Evolutionary conservation across 257 asterid genomes (phyloP), one percentile per base, ranked within the genome.

Genomic region (Forsythia suspensa): DNA sequence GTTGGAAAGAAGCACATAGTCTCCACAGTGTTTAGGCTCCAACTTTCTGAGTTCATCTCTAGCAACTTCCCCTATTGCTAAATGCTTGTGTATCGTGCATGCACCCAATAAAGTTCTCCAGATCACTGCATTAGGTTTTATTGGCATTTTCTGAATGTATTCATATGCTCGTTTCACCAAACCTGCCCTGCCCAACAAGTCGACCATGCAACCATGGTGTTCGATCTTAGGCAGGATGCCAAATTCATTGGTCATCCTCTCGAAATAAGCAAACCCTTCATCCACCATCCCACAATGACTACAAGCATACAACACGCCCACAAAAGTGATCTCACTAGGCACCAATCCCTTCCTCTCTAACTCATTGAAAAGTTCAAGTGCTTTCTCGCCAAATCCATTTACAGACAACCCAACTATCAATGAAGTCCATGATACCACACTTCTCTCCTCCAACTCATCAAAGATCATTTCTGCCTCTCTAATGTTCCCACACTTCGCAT

Each of bases 141-240:
- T 51, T 5, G 94, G 92, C 97, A 93, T 93, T 77, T 85, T 74
- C 69, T 67, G 73, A 3, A 93, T 90, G 74, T 91, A 93, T 18
- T 88, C 86, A 46, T 90, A 86, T 4, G 98, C 98, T 76, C 67
- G 87, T 57, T 85, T 67, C 52, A 91, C 94, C 78, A 88, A 86
- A 68, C 97, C 98, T 3, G 94, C 98, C 70, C 96, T 83, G 24
- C 94, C 91, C 71, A 93, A 89, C 74, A 93, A 80, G 87, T 93
- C 98, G 73, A 93, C 97, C 94, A 93, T 88, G 81, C 98, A 91
- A 38, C 98, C 98, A 44, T 89, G 86, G 71, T 93, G 98, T 44
- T 93, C 98, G 44, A 93, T 90, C 85, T 88, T 90, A 20, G 97
- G 94, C 66, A 83, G 88, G 20, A 93, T 86, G 9, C 82, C 77